Evolutionary conservation across 164 flowering plant species (phyloP), one percentile per base, ranked within the genome.

Genomic region (Tetracentron sinense): DNA sequence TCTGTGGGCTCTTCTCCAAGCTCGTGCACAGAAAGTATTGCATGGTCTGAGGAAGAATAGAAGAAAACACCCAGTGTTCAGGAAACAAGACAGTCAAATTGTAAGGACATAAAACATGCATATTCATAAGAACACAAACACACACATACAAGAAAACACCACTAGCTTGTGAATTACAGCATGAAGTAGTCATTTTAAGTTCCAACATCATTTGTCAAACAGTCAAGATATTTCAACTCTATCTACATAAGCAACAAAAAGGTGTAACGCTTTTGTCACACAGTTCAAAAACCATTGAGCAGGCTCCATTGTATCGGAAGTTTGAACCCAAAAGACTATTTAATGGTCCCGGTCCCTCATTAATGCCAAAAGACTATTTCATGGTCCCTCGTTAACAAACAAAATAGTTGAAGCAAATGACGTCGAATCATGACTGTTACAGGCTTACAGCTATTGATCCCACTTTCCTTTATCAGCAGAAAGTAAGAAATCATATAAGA

Each of bases 1-100:
- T 89, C 62, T 94, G 99, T 19, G 86, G 96, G 73, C 90, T 91
- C n/a, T 72, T 78, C 74, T 86, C 92, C 79, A 87, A 62, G 77
- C 99, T 91, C n/a, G 89, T 81, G 81, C 94, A 83, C 19, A 94
- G 75, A 23, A 80, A 78, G 70, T 91, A 72, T 71, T 94, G 99
- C 96, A 94, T 64, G 30, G 97, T 94, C 99, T 94, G 73, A 25
- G 8, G 29, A 52, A 38, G 4, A 60, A 52, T 38, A 26, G n/a
- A 53, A 33, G 17, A 51, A 26, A 29, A 10, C 10, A 19, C 23
- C 23, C 30, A 30, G 21, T 33, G 38, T 38, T 38, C 44, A 38
- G 44, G 14, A 38, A 38, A 8, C 5, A 8, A 38, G 5, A 38
- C 8, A 4, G 44, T n/a, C 14, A 38, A 16, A 38, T 8, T 10